Conservation (phyloP, 164 flowering plant genomes). For the Vitis rupestris region DNA sequence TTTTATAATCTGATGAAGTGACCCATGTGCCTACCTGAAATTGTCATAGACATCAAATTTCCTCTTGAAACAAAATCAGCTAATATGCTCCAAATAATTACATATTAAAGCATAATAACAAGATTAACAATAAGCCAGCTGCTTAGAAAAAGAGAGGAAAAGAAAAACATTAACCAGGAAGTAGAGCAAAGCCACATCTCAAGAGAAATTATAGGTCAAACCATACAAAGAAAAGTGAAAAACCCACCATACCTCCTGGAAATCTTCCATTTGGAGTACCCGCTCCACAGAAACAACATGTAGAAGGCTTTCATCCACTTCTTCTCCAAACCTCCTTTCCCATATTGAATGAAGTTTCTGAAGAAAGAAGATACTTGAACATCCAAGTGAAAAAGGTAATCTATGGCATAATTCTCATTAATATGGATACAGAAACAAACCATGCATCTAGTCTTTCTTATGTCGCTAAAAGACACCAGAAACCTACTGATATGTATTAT, state of each 20-base stretch:
- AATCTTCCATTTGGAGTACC: conserved; percentile 75
- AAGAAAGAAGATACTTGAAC: conserved; percentile 7
- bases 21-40: conserved; percentile 73
- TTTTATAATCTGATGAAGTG: conserved; percentile 57
- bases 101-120: neutral
- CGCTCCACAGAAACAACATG: conserved; percentile 58
- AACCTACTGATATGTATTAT: too few relatives aligned
- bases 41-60: conserved; percentile 3
- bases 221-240: neutral
- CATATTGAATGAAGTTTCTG: conserved; percentile 60
- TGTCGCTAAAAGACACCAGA: too few relatives aligned
- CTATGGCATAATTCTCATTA: neutral
- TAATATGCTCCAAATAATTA: neutral
- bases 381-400: conserved; percentile 5
- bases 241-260: conserved; percentile 57
- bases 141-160: neutral
- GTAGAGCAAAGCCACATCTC: neutral
- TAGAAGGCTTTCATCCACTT: conserved; percentile 52
- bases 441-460: neutral
- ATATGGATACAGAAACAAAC: neutral
- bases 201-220: neutral
- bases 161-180: neutral
- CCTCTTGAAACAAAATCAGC: neutral
- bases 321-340: conserved; percentile 74
- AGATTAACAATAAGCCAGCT: too few relatives aligned